Evolutionary conservation across 1,139 yeast genomes (phyloP).

Genomic region (Hansenula sp.): DNA sequence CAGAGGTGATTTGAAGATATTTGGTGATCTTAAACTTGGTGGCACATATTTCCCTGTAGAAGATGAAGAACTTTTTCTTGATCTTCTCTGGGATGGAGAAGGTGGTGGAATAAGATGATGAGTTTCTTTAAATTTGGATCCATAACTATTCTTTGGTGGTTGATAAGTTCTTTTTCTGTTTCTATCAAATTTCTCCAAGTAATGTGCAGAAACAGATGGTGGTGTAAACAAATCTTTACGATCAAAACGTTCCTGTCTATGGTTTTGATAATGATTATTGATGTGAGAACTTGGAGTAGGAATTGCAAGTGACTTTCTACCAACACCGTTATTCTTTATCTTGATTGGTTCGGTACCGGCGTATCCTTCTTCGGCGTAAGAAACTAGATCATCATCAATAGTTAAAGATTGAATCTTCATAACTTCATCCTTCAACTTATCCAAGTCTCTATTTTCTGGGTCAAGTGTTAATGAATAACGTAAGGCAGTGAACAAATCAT

Average conservation of each 20-base stretch:
- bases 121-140: constrained; percentile 10
- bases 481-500: constrained; percentile 79
- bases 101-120: constrained; percentile 11
- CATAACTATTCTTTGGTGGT: constrained; percentile 6
- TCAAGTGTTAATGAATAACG: constrained; percentile 78
- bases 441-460: constrained; percentile 77
- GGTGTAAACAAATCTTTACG: constrained; percentile 78
- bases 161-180: constrained; percentile 19
- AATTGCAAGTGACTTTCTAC: constrained; percentile 59
- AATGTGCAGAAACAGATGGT: constrained; percentile 64
- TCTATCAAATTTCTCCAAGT: constrained; percentile 63
- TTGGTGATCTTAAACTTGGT: constrained; percentile 53
- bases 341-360: constrained; percentile 24
- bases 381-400: constrained; percentile 65
- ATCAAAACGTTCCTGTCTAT: constrained; percentile 36
- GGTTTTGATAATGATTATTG: constrained; percentile 32
- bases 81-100: constrained; percentile 11
- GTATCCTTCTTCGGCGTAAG: constrained; percentile 9
- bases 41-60: constrained; percentile 64
- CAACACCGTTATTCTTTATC: constrained; percentile 33
- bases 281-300: constrained; percentile 45
- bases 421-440: constrained; percentile 56
- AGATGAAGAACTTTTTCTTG: constrained; percentile 20
- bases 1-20: constrained; percentile 23
- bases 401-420: constrained; percentile 64